Percentiles rank a stretch among this genome's conserved stretches.
Conservation (phyloP, 2,329 filamentous ascomycete species). For the Colletotrichum navitas region DNA sequence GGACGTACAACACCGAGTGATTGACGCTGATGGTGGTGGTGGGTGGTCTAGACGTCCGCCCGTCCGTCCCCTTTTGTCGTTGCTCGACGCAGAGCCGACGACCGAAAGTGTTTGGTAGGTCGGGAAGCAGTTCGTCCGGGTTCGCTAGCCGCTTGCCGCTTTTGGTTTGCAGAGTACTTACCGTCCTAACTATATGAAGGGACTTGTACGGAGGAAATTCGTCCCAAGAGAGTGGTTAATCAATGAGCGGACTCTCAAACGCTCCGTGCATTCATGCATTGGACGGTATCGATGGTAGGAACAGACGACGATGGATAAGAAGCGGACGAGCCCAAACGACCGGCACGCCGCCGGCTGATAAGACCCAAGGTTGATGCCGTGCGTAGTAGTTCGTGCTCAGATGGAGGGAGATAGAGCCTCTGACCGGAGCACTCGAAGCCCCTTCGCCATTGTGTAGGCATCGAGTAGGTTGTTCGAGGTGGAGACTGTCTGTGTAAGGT, state of each 20-base stretch:
- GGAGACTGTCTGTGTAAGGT: slow-evolving; percentile 5
- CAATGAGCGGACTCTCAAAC: background rate
- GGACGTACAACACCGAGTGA: background rate
- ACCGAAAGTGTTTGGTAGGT: background rate
- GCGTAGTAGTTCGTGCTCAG: slow-evolving; percentile 1
- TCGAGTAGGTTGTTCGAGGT: slow-evolving; percentile 1
- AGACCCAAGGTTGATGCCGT: background rate
- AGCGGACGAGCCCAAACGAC: background rate
- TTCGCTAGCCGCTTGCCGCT: background rate
- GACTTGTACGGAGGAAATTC: background rate
- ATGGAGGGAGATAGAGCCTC: background rate
- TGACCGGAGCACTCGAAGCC: slow-evolving; percentile 8
- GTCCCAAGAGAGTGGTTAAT: background rate
- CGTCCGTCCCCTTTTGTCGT: background rate
- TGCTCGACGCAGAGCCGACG: no score
- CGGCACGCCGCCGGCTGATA: background rate
- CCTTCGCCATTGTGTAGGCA: background rate
- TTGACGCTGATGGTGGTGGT: background rate
- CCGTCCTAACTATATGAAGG: background rate
- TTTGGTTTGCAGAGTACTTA: background rate
- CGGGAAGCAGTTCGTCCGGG: background rate
- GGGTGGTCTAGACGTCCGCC: background rate
- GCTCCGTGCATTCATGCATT: slow-evolving; percentile 14
- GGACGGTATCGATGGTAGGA: background rate
- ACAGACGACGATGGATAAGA: background rate